Evolutionary conservation across 83 land plant species (phyloP), one percentile per base, ranked within the genome.

Genomic region (Diphasiastrum complanatum): DNA sequence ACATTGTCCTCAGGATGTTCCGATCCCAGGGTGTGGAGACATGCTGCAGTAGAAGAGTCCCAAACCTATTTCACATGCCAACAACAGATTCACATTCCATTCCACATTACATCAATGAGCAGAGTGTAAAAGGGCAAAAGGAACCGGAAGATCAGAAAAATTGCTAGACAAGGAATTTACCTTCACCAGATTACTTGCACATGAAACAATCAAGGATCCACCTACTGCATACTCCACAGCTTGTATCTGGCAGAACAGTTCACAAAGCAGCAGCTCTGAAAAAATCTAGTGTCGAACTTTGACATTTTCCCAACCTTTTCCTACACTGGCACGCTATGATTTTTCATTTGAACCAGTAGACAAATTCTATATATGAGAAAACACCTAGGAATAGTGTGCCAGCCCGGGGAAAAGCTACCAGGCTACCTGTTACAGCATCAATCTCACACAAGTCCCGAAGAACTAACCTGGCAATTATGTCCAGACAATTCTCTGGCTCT

Each of bases 171-270:
- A 20, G 8, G 22, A 43, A 45, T 45, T 41, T 67, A 79, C 83
- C 81, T 79, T 79, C 43, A 79, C 76, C 29, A 72, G 47, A 23
- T 76, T 79, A 40, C 66, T 51, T 35, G 76, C 80, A 76, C 81
- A 79, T 23, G 83, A 76, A 51, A 79, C 81, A 16, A 79, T 59
- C 32, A 66, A 51, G 5, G 67, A 71, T 58, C 83, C 83, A 43
- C 69, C 50, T 33, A 49, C 64, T 30, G 83, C 83, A 77, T 72
- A 79, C 55, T 79, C 83, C 35, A 79, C 81, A 1, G 81, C 81
- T 63, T 79, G 81, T 22, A 79, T 67, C 83, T 79, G 66, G 11
- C 41, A 55, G 2, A 3, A 47, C 25, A 63, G 1, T 16, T n/a
- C 45, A 18, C 37, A n/a, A 26, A 16, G 11, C 34, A 27, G 18